Conservation (phyloP, 257 asterid species). For the Buddleja alternifolia region DNA sequence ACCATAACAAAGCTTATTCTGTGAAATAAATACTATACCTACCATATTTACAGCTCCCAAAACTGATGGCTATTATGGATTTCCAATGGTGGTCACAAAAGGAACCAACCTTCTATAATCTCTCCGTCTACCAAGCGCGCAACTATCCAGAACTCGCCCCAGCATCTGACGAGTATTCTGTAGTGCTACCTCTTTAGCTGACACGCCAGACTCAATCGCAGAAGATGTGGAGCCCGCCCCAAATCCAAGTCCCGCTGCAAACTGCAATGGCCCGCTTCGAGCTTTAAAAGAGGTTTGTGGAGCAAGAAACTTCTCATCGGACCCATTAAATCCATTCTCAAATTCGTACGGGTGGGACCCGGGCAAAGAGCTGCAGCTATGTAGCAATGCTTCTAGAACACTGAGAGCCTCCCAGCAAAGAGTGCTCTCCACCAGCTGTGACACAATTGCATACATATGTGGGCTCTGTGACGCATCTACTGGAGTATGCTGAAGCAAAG, state of each 20-base stretch:
- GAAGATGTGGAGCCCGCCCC: slow-evolving; percentile 48
- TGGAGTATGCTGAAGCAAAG: slow-evolving; percentile 95
- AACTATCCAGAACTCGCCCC: slow-evolving; percentile 87
- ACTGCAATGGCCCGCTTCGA: slow-evolving; percentile 95
- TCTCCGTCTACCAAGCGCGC: slow-evolving; percentile 90
- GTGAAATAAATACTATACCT: too few relatives aligned
- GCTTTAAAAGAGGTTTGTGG: slow-evolving; percentile 94
- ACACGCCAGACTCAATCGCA: slow-evolving; percentile 53
- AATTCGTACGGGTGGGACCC: slow-evolving; percentile 75
- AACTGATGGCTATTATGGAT: slow-evolving; percentile 35
- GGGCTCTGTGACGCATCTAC: slow-evolving; percentile 98
- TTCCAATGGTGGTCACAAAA: slow-evolving; percentile 79
- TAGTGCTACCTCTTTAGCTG: slow-evolving; percentile 72
- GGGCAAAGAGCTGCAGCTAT: slow-evolving; percentile 95
- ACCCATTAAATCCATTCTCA: slow-evolving; percentile 70
- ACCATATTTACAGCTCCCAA: too few relatives aligned
- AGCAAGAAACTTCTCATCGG: slow-evolving; percentile 77
- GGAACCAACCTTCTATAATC: slow-evolving; percentile 93
- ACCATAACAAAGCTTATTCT: too few relatives aligned
- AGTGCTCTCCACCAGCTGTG: slow-evolving; percentile 97
- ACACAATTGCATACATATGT: slow-evolving; percentile 95
- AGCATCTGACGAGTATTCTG: slow-evolving; percentile 89
- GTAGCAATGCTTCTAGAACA: slow-evolving; percentile 95
- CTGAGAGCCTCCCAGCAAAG: slow-evolving; percentile 98
- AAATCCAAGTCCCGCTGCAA: slow-evolving; percentile 61